Evolutionary conservation across 495 filamentous ascomycete species (phyloP).

Genomic region (Aspergillus nidulans): DNA sequence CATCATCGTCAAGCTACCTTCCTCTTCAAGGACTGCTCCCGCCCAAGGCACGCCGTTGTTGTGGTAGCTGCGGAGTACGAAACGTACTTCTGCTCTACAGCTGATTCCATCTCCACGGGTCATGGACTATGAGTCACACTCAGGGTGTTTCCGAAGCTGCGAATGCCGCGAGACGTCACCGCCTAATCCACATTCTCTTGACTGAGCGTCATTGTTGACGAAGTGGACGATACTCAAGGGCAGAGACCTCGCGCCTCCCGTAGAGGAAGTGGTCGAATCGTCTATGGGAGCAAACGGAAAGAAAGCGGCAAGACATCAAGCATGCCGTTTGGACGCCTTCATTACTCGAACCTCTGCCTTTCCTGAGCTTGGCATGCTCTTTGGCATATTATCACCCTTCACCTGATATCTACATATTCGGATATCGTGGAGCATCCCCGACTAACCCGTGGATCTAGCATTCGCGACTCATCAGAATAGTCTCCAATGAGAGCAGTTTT

Average conservation of each 20-base stretch:
- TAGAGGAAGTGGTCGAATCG: neutral
- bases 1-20: constrained; percentile 13
- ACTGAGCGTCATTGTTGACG: neutral
- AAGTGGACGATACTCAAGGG: neutral
- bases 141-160: neutral
- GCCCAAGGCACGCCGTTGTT: neutral
- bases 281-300: neutral
- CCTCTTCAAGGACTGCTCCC: constrained; percentile 8
- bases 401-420: neutral
- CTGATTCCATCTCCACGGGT: neutral
- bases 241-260: neutral
- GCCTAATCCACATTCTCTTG: constrained; percentile 7
- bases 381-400: too few relatives aligned
- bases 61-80: neutral
- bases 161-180: neutral
- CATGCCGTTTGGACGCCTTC: neutral
- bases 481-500: neutral
- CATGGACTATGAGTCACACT: neutral
- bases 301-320: neutral
- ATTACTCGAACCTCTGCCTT: too few relatives aligned
- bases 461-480: neutral
- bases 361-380: too few relatives aligned
- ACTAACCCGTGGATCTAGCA: neutral
- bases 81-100: constrained; percentile 1
- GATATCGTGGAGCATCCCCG: neutral